Evolutionary conservation across 2,329 filamentous ascomycete genomes (phyloP).

Genomic region (Lithohypha guttulata): DNA sequence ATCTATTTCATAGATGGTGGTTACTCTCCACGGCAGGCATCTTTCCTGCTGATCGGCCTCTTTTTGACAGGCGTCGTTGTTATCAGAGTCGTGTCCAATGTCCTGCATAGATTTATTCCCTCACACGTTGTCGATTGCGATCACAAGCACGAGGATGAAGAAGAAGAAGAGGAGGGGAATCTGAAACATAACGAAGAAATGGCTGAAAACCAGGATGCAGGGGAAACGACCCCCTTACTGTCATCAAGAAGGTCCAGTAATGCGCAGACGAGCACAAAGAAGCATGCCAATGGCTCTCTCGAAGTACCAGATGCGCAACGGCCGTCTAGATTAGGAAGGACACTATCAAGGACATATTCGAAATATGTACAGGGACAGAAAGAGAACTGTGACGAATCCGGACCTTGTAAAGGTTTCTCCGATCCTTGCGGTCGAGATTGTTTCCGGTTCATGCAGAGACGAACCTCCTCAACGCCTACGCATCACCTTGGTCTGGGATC

Average conservation of each 20-base stretch:
- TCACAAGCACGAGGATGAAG: slow-evolving; percentile 7
- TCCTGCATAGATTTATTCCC: slow-evolving; percentile 39
- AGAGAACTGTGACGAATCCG: slow-evolving; percentile 44
- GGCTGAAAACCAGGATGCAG: slow-evolving; percentile 1
- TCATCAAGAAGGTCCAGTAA: slow-evolving; percentile 5
- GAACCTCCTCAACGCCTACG: slow-evolving; percentile 10
- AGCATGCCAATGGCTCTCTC: slow-evolving; percentile 19
- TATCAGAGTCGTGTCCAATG: slow-evolving; percentile 35
- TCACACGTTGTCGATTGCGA: slow-evolving; percentile 31
- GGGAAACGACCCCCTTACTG: slow-evolving; percentile 5
- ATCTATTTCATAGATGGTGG: slow-evolving; percentile 62
- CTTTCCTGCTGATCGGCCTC: slow-evolving; percentile 35
- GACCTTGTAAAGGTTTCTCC: slow-evolving; percentile 51
- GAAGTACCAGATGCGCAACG: slow-evolving; percentile 18
- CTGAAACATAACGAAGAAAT: slow-evolving; percentile 5
- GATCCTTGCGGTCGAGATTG: slow-evolving; percentile 53
- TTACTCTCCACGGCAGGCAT: slow-evolving; percentile 55
- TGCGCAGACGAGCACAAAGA: not conserved
- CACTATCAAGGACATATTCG: slow-evolving; percentile 33
- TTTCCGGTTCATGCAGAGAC: slow-evolving; percentile 36
- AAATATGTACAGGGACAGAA: slow-evolving; percentile 41
- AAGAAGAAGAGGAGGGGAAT: too few relatives aligned
- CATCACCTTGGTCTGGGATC: not conserved
- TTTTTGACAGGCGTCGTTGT: slow-evolving; percentile 39
- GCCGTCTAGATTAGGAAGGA: slow-evolving; percentile 27